Evolutionary conservation across 768 basidiomycete species (phyloP).

Genomic region (Tremella fuciformis): DNA sequence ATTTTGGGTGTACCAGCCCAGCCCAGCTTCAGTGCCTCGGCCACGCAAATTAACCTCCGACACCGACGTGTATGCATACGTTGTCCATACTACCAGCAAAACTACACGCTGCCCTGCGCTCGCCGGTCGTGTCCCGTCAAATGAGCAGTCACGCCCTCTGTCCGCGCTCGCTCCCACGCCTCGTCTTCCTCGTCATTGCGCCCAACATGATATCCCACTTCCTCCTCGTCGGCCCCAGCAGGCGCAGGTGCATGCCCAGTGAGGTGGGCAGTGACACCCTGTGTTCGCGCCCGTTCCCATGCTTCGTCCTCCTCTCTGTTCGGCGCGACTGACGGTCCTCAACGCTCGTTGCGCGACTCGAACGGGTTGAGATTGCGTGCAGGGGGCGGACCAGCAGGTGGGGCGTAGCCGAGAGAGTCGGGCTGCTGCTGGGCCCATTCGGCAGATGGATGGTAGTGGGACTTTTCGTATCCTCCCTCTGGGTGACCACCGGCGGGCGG

Average conservation of each 20-base stretch:
- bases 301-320: slow-evolving; percentile 31
- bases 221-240: slow-evolving; percentile 13
- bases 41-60: too few species aligned
- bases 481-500: slow-evolving; percentile 30
- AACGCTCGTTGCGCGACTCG: neutral
- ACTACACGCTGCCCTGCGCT: neutral
- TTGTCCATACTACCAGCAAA: too few species aligned
- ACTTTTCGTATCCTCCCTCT: slow-evolving; percentile 34
- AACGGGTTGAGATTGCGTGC: slow-evolving; percentile 3
- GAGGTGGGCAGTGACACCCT: slow-evolving; percentile 39
- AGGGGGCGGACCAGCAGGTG: slow-evolving; percentile 22
- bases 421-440: slow-evolving; percentile 31
- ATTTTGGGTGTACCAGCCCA: too few species aligned
- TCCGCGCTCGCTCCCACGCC: slow-evolving; percentile 48
- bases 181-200: slow-evolving; percentile 49
- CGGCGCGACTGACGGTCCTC: neutral
- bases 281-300: slow-evolving; percentile 30
- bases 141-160: slow-evolving; percentile 44
- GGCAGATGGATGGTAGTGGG: slow-evolving; percentile 42
- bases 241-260: slow-evolving; percentile 30
- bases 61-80: too few species aligned
- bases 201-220: slow-evolving; percentile 23
- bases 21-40: too few species aligned
- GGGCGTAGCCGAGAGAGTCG: slow-evolving; percentile 10
- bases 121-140: slow-evolving; percentile 25